Conservation (phyloP, 2,329 filamentous ascomycete genomes). For the Apiospora kogelbergensis region DNA sequence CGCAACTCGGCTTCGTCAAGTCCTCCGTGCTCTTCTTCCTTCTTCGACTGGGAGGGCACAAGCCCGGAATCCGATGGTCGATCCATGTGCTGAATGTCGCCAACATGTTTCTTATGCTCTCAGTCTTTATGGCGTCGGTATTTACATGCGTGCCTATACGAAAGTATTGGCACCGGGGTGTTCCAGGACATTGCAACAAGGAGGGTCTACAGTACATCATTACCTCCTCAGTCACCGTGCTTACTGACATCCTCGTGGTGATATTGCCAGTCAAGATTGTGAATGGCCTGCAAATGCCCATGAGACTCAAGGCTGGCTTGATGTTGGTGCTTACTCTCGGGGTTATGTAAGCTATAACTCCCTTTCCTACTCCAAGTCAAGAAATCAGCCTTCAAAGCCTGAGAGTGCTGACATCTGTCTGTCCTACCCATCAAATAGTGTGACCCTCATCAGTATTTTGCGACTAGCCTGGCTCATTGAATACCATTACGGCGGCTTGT, state of each 20-base stretch:
- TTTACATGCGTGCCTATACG: conserved; percentile 30
- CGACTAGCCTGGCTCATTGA: conserved; percentile 27
- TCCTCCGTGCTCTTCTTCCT: conserved; percentile 33
- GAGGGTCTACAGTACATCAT: conserved; percentile 18
- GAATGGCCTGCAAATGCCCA: conserved; percentile 17
- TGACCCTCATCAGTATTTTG: conserved; percentile 28
- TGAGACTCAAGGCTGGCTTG: conserved; percentile 17
- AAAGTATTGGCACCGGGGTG: conserved; percentile 25
- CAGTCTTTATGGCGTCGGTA: conserved; percentile 29
- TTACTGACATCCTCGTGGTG: conserved; percentile 23
- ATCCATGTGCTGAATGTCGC: conserved; percentile 28
- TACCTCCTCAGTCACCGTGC: conserved; percentile 20
- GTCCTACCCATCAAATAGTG: conserved; percentile 12
- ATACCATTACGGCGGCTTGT: conserved; percentile 18
- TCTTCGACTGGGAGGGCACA: conserved; percentile 28
- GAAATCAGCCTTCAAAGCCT: background rate
- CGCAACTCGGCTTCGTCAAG: conserved; percentile 31
- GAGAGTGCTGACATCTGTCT: background rate
- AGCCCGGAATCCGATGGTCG: conserved; percentile 21
- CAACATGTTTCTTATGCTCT: conserved; percentile 27
- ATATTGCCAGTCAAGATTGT: conserved; percentile 22
- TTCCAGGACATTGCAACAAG: conserved; percentile 19
- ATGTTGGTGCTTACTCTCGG: conserved; percentile 13
- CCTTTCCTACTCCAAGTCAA: background rate
- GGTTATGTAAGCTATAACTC: background rate